Conservation (phyloP, 768 basidiomycete genomes). For the Tulasnella sp. region DNA sequence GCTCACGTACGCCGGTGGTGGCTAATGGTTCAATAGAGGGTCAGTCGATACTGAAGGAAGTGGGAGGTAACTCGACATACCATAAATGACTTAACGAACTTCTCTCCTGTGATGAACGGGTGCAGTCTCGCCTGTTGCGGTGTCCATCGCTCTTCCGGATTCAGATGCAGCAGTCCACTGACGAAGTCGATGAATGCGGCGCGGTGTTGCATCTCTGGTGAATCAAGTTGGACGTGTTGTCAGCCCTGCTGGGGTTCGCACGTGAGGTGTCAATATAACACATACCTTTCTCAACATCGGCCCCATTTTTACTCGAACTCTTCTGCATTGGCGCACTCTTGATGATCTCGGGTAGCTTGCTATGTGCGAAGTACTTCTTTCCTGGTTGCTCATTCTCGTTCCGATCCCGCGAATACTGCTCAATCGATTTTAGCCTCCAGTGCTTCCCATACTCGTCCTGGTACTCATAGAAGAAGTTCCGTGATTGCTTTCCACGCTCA, state of each 20-base stretch:
- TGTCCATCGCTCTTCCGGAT: conserved; percentile 93
- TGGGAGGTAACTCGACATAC: conserved; percentile 35
- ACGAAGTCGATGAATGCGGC: conserved; percentile 97
- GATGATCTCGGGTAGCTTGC: conserved; percentile 87
- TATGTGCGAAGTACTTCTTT: conserved; percentile 98
- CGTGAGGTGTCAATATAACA: background rate
- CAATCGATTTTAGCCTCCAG: conserved; percentile 78
- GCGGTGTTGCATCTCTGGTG: conserved; percentile 80
- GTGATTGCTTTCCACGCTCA: conserved; percentile 90
- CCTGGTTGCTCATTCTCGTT: conserved; percentile 94
- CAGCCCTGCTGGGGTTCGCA: background rate
- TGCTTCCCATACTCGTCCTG: conserved; percentile 60
- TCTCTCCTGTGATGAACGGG: conserved; percentile 97
- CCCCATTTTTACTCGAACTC: conserved; percentile 50
- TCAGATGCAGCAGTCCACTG: conserved; percentile 83
- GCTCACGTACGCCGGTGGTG: background rate
- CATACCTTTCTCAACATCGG: conserved; percentile 83
- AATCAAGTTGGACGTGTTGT: background rate
- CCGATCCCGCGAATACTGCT: conserved; percentile 93
- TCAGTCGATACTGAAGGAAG: background rate
- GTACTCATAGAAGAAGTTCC: conserved; percentile 81
- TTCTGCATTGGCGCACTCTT: conserved; percentile 94
- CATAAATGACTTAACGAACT: conserved; percentile 77
- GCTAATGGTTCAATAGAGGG: background rate
- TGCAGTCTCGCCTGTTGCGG: conserved; percentile 93